Conservation (phyloP, 176 grass and related monocot genomes). For the Triticum urartu region DNA sequence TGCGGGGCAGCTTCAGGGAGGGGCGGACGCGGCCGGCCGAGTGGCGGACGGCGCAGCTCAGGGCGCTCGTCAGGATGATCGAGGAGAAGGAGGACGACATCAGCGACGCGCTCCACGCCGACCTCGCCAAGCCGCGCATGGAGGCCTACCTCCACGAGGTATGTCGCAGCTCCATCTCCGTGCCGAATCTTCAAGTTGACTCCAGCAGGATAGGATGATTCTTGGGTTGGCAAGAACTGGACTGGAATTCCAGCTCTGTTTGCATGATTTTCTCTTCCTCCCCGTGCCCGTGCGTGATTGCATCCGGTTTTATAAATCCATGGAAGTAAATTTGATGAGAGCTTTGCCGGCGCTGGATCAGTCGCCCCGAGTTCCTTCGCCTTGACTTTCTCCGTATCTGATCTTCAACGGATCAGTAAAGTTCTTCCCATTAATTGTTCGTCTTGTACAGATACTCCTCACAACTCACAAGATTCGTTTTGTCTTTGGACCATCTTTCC, state of each 20-base stretch:
- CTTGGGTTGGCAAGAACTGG: not conserved
- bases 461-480: not conserved
- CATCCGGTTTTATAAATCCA: too few species aligned
- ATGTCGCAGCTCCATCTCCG: not conserved
- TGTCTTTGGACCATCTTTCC: not conserved
- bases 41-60: slow-evolving; percentile 77
- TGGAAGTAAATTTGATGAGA: too few species aligned
- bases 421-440: not conserved
- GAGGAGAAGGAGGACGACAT: slow-evolving; percentile 78
- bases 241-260: not conserved
- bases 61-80: slow-evolving; percentile 47
- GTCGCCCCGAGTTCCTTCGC: not conserved
- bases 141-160: slow-evolving; percentile 89
- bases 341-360: not conserved
- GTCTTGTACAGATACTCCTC: not conserved
- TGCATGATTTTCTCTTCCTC: not conserved
- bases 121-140: slow-evolving; percentile 77
- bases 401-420: not conserved
- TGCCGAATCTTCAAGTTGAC: not conserved
- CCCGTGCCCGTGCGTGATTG: too few species aligned
- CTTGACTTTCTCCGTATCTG: not conserved
- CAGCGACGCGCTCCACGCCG: slow-evolving; percentile 54
- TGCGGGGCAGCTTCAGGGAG: slow-evolving; percentile 47
- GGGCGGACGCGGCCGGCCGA: slow-evolving; percentile 62
- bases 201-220: not conserved